Percentiles rank a stretch among this genome's conserved stretches.
Conservation (phyloP, 768 basidiomycete species). For the Trametes gibbosa region DNA sequence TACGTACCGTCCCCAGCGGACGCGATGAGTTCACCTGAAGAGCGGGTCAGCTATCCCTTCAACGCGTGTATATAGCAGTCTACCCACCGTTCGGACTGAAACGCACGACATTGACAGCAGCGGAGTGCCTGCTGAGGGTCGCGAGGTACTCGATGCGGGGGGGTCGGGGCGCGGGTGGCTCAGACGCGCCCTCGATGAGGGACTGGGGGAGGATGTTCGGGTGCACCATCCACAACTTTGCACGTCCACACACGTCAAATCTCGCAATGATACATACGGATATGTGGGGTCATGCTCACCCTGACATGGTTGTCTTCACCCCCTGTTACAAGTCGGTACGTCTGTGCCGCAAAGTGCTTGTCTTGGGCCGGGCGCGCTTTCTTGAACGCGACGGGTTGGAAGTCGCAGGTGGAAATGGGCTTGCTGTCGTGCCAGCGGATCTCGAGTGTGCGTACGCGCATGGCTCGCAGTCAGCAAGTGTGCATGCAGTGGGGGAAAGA, state of each 20-base stretch:
- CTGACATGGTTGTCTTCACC: conserved; percentile 97
- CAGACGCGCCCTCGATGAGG: conserved; percentile 43
- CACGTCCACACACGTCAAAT: neutral
- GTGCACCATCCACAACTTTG: conserved; percentile 90
- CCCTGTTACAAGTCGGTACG: conserved; percentile 91
- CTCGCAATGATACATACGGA: neutral
- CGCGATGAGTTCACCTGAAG: conserved; percentile 81
- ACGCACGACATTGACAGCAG: conserved; percentile 93
- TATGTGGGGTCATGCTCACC: conserved; percentile 49
- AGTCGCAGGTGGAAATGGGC: conserved; percentile 95
- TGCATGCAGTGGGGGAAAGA: neutral
- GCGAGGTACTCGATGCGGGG: conserved; percentile 97
- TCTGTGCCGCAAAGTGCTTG: conserved; percentile 59
- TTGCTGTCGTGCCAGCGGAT: conserved; percentile 97
- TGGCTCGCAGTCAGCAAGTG: conserved; percentile 27
- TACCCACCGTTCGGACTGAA: conserved; percentile 89
- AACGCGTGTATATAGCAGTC: neutral
- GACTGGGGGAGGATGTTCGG: conserved; percentile 80
- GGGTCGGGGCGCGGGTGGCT: conserved; percentile 43
- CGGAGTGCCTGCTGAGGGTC: conserved; percentile 89
- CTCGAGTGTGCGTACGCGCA: conserved; percentile 89
- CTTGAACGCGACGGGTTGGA: conserved; percentile 82
- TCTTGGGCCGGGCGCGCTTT: conserved; percentile 67
- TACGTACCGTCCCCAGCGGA: conserved; percentile 94
- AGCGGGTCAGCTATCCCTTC: conserved; percentile 1